Percentiles rank a stretch among this genome's conserved stretches.
These are phyloP conservation scores for Perkinsus marinus DNA, from an alignment of 169 alveolate species.

Conservation along the genomic window DNA sequence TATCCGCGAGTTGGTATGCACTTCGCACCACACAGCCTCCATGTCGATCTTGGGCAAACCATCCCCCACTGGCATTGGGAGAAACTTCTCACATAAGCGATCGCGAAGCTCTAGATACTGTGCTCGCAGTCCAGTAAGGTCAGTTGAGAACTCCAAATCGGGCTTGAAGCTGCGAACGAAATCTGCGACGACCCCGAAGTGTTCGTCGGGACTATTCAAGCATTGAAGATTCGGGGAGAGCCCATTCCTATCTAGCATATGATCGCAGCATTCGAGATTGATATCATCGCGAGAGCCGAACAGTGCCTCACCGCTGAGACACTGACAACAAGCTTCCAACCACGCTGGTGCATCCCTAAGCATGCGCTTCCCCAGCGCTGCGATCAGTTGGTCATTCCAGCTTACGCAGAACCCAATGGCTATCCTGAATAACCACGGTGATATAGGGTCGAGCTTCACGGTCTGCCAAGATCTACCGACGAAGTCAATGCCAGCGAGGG, in stretches of 20 bases:
- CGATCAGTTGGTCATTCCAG: not conserved
- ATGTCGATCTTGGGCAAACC: not conserved
- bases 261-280: not conserved
- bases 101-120: not conserved
- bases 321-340: not conserved
- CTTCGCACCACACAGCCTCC: not conserved
- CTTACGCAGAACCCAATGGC: not conserved
- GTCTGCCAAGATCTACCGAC: not conserved
- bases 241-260: not conserved
- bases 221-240: not conserved
- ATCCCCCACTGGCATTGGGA: not conserved
- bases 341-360: not conserved
- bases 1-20: not conserved
- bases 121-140: not conserved
- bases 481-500: not conserved
- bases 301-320: not conserved
- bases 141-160: not conserved
- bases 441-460: not conserved
- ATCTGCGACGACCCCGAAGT: not conserved
- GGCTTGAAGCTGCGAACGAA: not conserved
- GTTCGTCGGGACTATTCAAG: not conserved
- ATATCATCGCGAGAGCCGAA: not conserved
- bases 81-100: not conserved
- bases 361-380: not conserved
- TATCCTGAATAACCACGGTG: not conserved